These are phyloP conservation scores for Cicer yamashitae DNA, from an alignment of 306 rosid species.

Conservation along the genomic window DNA sequence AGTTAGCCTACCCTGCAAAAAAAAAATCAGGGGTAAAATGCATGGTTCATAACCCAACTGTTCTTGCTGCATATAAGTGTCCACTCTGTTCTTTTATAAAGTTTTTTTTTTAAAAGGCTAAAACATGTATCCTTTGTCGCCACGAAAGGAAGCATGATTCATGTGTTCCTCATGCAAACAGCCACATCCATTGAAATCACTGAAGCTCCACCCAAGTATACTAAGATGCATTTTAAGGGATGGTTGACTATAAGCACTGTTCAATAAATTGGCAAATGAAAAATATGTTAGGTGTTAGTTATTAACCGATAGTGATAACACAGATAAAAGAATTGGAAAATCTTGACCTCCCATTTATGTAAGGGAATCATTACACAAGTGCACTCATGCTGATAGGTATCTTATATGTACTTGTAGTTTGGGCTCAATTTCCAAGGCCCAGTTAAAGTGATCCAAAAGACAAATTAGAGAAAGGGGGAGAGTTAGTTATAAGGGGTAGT, in stretches of 20 bases:
- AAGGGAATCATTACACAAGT: neutral
- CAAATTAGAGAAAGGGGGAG: no score
- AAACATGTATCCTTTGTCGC: constrained; percentile 1
- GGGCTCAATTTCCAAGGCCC: no score
- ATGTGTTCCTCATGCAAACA: constrained; percentile 10
- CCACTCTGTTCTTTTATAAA: neutral
- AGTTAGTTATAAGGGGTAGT: no score
- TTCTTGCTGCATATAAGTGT: neutral
- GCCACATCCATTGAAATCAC: constrained; percentile 26
- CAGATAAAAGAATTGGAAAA: constrained; percentile 9
- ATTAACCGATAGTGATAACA: neutral
- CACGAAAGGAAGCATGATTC: constrained; percentile 26
- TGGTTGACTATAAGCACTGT: constrained; percentile 25
- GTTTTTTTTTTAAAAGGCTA: neutral
- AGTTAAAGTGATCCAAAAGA: no score
- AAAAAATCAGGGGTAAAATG: constrained; percentile 3
- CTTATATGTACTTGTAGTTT: no score
- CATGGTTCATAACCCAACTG: constrained; percentile 26
- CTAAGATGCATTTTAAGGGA: neutral
- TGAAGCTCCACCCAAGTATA: constrained; percentile 31
- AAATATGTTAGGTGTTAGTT: neutral
- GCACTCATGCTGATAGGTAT: neutral
- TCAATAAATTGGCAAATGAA: constrained; percentile 14
- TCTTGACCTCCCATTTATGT: neutral
- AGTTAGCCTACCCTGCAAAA: constrained; percentile 8